phyloP scores from a whole-genome alignment of 305 asterid genomes.

The Fraxinus dipetala region DNA sequence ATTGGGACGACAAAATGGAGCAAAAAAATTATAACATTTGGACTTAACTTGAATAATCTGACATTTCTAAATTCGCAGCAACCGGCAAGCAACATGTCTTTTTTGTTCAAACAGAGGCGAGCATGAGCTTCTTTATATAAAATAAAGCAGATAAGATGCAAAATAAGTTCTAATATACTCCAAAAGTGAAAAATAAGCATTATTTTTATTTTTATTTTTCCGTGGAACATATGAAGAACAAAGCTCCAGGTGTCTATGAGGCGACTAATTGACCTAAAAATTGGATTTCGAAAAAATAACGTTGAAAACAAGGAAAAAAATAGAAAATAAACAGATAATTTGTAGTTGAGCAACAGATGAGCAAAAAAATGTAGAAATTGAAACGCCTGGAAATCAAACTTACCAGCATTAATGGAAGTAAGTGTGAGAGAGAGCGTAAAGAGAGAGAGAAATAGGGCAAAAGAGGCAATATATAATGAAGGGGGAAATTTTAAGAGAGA shows the following conservation, averaged over 20 bases:
- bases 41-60: background rate
- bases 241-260: background rate
- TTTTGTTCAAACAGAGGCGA: background rate
- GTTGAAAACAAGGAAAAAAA: background rate
- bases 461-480: background rate
- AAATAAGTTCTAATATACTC: background rate
- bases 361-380: background rate
- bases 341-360: background rate
- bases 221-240: background rate
- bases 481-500: background rate
- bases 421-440: background rate
- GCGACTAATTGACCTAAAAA: background rate
- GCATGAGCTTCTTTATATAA: background rate
- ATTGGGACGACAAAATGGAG: background rate
- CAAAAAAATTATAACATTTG: background rate
- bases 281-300: background rate
- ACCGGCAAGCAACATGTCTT: background rate
- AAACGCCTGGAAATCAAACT: background rate
- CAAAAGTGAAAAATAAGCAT: background rate
- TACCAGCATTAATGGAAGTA: slow-evolving; percentile 21
- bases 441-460: slow-evolving; percentile 2
- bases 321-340: background rate
- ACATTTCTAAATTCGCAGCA: background rate
- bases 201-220: background rate
- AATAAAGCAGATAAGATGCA: background rate